Evolutionary conservation across 139 green algal species (phyloP).

Genomic region (Ettlia oleoabundans): DNA sequence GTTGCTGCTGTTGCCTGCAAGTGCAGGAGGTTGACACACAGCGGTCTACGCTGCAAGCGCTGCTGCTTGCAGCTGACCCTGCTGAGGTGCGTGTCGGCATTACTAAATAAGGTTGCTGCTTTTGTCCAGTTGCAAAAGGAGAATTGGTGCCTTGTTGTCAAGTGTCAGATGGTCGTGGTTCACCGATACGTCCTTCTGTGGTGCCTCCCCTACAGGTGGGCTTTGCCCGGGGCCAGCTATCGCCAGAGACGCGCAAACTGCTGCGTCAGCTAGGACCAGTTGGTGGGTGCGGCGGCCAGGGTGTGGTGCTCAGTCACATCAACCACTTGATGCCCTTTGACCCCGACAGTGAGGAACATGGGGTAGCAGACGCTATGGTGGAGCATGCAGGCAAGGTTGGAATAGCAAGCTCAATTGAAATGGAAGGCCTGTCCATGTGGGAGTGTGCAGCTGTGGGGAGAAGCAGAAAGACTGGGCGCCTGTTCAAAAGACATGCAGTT

Average conservation of each 20-base stretch:
- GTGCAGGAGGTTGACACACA: constrained; percentile 30
- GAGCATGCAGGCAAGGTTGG: not conserved
- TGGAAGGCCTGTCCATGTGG: too few relatives aligned
- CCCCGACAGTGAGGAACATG: not conserved
- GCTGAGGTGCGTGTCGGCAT: constrained; percentile 38
- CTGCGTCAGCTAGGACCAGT: constrained; percentile 13
- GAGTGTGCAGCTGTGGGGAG: too few relatives aligned
- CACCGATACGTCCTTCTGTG: too few relatives aligned
- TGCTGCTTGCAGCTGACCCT: constrained; percentile 46
- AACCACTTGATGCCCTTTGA: not conserved
- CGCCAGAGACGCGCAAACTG: constrained; percentile 39
- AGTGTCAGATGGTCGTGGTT: too few relatives aligned
- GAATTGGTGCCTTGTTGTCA: too few relatives aligned
- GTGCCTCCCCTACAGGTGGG: too few relatives aligned
- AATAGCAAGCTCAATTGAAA: not conserved
- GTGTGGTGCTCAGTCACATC: constrained; percentile 9
- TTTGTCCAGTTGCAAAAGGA: too few relatives aligned
- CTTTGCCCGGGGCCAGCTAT: constrained; percentile 38
- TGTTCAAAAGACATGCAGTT: too few relatives aligned
- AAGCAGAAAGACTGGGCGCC: too few relatives aligned
- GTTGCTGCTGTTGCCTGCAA: too few relatives aligned
- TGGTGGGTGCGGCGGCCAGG: not conserved
- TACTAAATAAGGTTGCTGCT: too few relatives aligned
- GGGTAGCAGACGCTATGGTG: not conserved
- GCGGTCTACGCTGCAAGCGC: constrained; percentile 42